Conservation (phyloP, 2,329 filamentous ascomycete genomes). For the Epicoccum sorghinum region DNA sequence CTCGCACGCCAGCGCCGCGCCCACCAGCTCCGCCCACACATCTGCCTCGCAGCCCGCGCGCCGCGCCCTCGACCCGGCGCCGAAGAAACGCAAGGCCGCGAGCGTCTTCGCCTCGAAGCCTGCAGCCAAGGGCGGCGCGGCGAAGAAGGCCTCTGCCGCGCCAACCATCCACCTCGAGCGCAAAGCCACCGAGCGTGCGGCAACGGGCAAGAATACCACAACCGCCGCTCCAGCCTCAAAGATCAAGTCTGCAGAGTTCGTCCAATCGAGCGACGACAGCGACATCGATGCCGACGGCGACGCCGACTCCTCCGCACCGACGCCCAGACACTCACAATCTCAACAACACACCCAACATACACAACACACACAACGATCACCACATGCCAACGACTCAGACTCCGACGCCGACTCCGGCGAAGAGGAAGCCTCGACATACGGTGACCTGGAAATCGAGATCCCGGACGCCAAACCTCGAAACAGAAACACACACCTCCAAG, state of each 20-base stretch:
- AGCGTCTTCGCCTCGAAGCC: constrained; percentile 25
- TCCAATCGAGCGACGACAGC: constrained; percentile 33
- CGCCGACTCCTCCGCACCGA: background rate
- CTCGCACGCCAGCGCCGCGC: background rate
- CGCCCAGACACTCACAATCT: background rate
- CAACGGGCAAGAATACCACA: constrained; percentile 22
- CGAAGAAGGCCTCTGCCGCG: constrained; percentile 30
- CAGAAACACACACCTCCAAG: constrained; percentile 15
- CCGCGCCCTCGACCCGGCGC: constrained; percentile 1
- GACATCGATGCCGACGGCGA: constrained; percentile 27
- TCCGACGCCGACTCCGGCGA: constrained; percentile 28
- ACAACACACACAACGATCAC: background rate
- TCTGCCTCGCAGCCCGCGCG: background rate
- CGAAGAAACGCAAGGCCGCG: constrained; percentile 39
- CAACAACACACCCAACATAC: background rate
- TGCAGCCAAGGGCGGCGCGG: constrained; percentile 7
- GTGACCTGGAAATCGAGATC: constrained; percentile 42
- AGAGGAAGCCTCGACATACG: constrained; percentile 24
- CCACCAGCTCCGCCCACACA: background rate
- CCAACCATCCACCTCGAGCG: constrained; percentile 47
- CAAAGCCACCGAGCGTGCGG: constrained; percentile 33
- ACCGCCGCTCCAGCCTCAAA: constrained; percentile 24
- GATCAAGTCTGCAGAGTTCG: constrained; percentile 42
- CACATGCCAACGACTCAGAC: constrained; percentile 14
- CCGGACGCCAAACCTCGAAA: constrained; percentile 31